Conservation (phyloP, 441 rosid genomes). For the Populus hybrid region DNA sequence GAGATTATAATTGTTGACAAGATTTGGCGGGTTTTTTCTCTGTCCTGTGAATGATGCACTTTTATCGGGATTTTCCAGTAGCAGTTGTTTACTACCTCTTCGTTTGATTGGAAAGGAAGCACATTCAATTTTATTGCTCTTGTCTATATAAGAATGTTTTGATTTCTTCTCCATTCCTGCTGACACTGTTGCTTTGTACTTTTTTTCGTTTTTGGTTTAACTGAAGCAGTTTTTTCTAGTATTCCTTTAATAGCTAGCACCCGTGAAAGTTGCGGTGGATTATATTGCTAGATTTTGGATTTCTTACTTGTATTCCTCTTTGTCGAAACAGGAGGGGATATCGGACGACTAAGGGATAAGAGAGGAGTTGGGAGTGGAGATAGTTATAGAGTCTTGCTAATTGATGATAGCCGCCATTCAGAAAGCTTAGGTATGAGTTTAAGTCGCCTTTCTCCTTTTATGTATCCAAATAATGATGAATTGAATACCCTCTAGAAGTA, state of each 20-base stretch:
- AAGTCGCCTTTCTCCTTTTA: not conserved
- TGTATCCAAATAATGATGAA: not conserved
- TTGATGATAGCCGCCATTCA: conserved; percentile 29
- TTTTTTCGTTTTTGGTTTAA: not conserved
- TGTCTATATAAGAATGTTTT: not conserved
- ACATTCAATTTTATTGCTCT: no score
- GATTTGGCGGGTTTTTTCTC: not conserved
- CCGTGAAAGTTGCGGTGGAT: not conserved
- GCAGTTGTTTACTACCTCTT: not conserved
- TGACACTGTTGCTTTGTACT: not conserved
- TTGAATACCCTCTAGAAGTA: not conserved
- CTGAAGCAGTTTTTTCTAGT: not conserved
- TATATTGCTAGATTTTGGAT: not conserved
- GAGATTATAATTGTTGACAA: not conserved
- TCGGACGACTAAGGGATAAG: conserved; percentile 19
- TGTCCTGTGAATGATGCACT: not conserved
- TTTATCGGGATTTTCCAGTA: not conserved
- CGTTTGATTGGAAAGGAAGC: not conserved
- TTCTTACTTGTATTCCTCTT: not conserved
- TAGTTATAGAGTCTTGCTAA: conserved; percentile 31
- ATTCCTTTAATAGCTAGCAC: not conserved
- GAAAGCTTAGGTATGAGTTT: conserved; percentile 25
- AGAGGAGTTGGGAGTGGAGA: conserved; percentile 29
- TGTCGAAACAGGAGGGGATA: conserved; percentile 28
- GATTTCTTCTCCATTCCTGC: not conserved